A percentile compares a stretch with the other conserved stretches of the same genome.
Conservation (phyloP, 2,329 filamentous ascomycete species). For the Paraphoma sp. region DNA sequence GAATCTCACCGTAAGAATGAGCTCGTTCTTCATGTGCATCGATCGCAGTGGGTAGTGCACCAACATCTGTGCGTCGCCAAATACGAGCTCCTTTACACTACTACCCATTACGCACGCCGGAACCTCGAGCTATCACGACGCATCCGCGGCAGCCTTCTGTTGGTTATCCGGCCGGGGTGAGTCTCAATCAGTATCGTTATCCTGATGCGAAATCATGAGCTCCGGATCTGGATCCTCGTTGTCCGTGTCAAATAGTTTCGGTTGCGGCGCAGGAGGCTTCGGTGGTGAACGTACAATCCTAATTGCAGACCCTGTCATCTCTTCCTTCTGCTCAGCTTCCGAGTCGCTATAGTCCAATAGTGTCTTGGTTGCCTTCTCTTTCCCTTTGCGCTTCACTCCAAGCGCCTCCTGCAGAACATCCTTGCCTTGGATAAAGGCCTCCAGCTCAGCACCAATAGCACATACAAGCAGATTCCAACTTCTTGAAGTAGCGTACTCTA, state of each 20-base stretch:
- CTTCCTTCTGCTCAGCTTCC: slow-evolving; percentile 23
- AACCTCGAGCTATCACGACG: too few relatives aligned
- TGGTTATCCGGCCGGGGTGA: too few relatives aligned
- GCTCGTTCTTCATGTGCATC: too few relatives aligned
- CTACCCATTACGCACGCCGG: too few relatives aligned
- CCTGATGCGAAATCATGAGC: slow-evolving; percentile 56
- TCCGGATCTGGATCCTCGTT: slow-evolving; percentile 57
- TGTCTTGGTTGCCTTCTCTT: slow-evolving; percentile 29
- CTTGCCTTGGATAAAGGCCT: slow-evolving; percentile 69
- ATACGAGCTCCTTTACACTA: too few relatives aligned
- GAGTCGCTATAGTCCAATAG: slow-evolving; percentile 28
- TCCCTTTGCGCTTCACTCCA: slow-evolving; percentile 34
- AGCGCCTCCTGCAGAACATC: slow-evolving; percentile 59
- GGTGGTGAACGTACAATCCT: slow-evolving; percentile 35
- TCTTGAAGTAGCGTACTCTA: slow-evolving; percentile 64
- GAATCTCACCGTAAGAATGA: too few relatives aligned
- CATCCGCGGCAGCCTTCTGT: too few relatives aligned
- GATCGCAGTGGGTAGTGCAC: too few relatives aligned
- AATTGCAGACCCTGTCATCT: slow-evolving; percentile 40
- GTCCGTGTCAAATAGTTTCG: slow-evolving; percentile 48
- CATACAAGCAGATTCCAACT: slow-evolving; percentile 78
- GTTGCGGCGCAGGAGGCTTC: slow-evolving; percentile 38
- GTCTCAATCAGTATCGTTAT: slow-evolving; percentile 46
- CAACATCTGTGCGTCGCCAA: too few relatives aligned
- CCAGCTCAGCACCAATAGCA: slow-evolving; percentile 76